These are phyloP conservation scores for Starmera amethionina DNA, from an alignment of 805 yeast genomes.

Conservation along the genomic window DNA sequence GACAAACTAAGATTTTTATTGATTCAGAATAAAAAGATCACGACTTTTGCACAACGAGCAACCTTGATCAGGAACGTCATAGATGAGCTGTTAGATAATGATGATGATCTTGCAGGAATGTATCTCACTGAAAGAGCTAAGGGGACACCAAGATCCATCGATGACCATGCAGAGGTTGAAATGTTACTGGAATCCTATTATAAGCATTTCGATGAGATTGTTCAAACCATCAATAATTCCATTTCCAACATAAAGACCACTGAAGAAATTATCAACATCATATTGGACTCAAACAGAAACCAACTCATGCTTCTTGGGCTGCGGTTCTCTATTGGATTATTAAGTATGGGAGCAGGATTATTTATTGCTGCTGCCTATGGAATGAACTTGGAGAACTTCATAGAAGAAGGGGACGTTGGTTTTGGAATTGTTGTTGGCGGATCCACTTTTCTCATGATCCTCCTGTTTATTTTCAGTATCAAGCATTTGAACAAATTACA, in stretches of 20 bases:
- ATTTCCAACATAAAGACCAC: slow-evolving; percentile 82
- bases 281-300: slow-evolving; percentile 88
- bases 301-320: slow-evolving; percentile 84
- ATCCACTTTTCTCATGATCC: slow-evolving; percentile 32
- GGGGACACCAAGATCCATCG: slow-evolving; percentile 37
- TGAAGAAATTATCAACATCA: slow-evolving; percentile 89
- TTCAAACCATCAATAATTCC: slow-evolving; percentile 74
- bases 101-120: slow-evolving; percentile 76
- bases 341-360: slow-evolving; percentile 73
- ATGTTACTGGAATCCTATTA: slow-evolving; percentile 84
- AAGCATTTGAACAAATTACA: slow-evolving; percentile 55
- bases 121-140: slow-evolving; percentile 56
- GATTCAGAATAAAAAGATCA: slow-evolving; percentile 75
- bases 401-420: slow-evolving; percentile 75
- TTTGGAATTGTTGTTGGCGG: slow-evolving; percentile 38
- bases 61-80: slow-evolving; percentile 71
- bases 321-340: slow-evolving; percentile 70
- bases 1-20: slow-evolving; percentile 68
- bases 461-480: slow-evolving; percentile 44
- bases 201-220: slow-evolving; percentile 87
- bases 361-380: slow-evolving; percentile 86
- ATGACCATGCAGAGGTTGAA: slow-evolving; percentile 82
- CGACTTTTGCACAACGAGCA: slow-evolving; percentile 79
- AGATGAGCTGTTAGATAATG: slow-evolving; percentile 79
- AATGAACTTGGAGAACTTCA: slow-evolving; percentile 88